Percentiles rank a stretch among this genome's conserved stretches.
Conservation (phyloP, 2,329 filamentous ascomycete species). For the Corniculantispora saksenae region DNA sequence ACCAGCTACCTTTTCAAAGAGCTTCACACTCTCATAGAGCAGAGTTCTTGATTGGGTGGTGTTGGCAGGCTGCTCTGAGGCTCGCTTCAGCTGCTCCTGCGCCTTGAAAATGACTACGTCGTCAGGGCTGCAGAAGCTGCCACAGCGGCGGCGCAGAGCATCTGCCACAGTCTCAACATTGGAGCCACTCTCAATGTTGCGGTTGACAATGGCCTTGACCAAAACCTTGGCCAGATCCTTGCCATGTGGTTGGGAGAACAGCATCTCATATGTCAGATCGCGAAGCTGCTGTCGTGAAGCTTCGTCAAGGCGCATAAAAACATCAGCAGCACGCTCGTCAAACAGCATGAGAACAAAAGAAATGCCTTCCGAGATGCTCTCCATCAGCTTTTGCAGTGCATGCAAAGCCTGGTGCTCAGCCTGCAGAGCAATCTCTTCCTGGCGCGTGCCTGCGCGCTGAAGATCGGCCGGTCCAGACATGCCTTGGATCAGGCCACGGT, state of each 20-base stretch:
- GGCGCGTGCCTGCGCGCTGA: slow-evolving; percentile 73
- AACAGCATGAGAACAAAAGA: slow-evolving; percentile 95
- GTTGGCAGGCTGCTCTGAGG: slow-evolving; percentile 74
- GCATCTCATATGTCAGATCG: slow-evolving; percentile 80
- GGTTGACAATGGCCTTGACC: slow-evolving; percentile 96
- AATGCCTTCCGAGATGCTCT: slow-evolving; percentile 92
- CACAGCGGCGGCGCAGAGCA: slow-evolving; percentile 86
- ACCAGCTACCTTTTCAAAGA: slow-evolving; percentile 87
- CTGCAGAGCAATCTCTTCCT: slow-evolving; percentile 89
- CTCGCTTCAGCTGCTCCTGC: slow-evolving; percentile 89
- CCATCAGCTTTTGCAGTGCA: slow-evolving; percentile 80
- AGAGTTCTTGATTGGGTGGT: slow-evolving; percentile 75
- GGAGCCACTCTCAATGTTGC: slow-evolving; percentile 93
- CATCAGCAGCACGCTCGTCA: slow-evolving; percentile 88
- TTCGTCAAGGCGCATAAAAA: slow-evolving; percentile 74
- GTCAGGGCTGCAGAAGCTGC: slow-evolving; percentile 95
- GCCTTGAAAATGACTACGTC: slow-evolving; percentile 99
- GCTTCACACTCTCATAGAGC: slow-evolving; percentile 81
- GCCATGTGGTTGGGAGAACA: slow-evolving; percentile 78
- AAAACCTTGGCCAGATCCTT: slow-evolving; percentile 90
- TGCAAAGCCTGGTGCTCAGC: slow-evolving; percentile 92
- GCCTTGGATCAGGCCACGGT: slow-evolving; percentile 89
- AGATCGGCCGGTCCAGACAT: slow-evolving; percentile 87
- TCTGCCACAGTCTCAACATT: slow-evolving; percentile 98
- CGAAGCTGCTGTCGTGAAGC: slow-evolving; percentile 67